Conservation (phyloP, 257 asterid species). For the Solanum neorickii region DNA sequence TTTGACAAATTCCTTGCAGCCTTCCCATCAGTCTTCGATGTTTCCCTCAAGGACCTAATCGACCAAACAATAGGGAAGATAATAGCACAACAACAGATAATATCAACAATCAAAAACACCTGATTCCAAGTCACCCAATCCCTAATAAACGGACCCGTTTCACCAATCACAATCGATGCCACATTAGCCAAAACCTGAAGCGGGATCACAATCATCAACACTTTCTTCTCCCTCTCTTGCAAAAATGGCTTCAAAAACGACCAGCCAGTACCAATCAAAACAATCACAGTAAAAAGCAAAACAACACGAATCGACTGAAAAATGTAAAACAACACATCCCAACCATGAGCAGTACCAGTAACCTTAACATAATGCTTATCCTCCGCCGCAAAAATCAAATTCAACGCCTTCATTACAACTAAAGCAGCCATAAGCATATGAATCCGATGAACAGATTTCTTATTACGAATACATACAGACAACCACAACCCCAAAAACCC, state of each 20-base stretch:
- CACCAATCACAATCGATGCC: constrained; percentile 87
- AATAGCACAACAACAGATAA: constrained; percentile 82
- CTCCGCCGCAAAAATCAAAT: constrained; percentile 78
- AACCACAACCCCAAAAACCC: constrained; percentile 62
- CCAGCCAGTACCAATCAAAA: constrained; percentile 90
- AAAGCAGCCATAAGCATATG: constrained; percentile 71
- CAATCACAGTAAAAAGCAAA: constrained; percentile 72
- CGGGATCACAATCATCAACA: constrained; percentile 95
- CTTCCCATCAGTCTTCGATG: constrained; percentile 93
- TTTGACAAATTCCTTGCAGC: constrained; percentile 90
- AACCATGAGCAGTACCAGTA: constrained; percentile 94
- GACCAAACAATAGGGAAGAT: constrained; percentile 97
- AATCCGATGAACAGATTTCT: constrained; percentile 67
- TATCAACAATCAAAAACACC: constrained; percentile 78
- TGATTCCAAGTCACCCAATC: constrained; percentile 97
- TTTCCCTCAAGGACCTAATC: constrained; percentile 89
- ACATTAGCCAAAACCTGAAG: constrained; percentile 83
- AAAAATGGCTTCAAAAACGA: constrained; percentile 81
- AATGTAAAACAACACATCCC: constrained; percentile 91
- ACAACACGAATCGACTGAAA: constrained; percentile 84
- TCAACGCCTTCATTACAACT: constrained; percentile 75
- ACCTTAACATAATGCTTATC: constrained; percentile 92
- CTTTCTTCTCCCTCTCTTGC: constrained; percentile 91
- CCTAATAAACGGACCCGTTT: constrained; percentile 89
- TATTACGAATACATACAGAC: constrained; percentile 31